Conservation (phyloP, 257 asterid species). For the Solanum rostratum region DNA sequence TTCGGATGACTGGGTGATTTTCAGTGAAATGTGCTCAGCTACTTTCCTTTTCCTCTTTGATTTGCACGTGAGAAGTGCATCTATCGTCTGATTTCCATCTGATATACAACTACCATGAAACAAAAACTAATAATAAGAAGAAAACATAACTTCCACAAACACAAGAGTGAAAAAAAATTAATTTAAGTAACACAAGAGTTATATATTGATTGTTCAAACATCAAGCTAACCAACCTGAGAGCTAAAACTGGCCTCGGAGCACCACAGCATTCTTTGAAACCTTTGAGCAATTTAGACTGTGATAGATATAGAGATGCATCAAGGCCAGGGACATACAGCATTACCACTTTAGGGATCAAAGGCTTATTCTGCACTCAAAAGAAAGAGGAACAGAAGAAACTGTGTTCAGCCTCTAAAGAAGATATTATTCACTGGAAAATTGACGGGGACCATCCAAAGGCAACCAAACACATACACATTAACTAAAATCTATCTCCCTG, state of each 20-base stretch:
- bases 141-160: neutral
- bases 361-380: constrained; percentile 79
- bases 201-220: neutral
- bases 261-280: constrained; percentile 70
- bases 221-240: constrained; percentile 40
- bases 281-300: constrained; percentile 55
- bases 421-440: neutral
- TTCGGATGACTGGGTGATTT: constrained; percentile 27
- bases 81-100: constrained; percentile 88
- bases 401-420: neutral
- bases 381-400: neutral
- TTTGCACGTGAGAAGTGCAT: constrained; percentile 83
- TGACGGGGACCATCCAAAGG: neutral
- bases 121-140: constrained; percentile 1
- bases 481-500: neutral
- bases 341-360: constrained; percentile 77
- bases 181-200: neutral
- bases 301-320: constrained; percentile 90
- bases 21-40: constrained; percentile 29
- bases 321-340: constrained; percentile 93
- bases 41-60: constrained; percentile 76
- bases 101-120: constrained; percentile 67
- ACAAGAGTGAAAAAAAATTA: neutral
- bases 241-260: constrained; percentile 87
- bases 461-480: neutral